These are phyloP conservation scores for Stachybotrys echinatus DNA, from an alignment of 2,329 filamentous ascomycete genomes.

Conservation along the genomic window DNA sequence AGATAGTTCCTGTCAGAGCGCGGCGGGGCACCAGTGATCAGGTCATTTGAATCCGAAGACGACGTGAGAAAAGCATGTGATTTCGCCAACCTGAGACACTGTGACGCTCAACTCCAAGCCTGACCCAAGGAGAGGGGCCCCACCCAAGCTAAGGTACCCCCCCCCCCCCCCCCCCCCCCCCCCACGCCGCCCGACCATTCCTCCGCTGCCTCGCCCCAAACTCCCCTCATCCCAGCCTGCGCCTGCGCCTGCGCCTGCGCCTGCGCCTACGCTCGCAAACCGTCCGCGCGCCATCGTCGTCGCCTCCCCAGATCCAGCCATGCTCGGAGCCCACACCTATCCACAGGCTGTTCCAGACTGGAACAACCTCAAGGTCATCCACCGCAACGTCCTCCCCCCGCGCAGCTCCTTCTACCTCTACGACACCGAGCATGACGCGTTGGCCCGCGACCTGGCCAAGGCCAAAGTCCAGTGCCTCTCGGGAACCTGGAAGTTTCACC, in stretches of 20 bases:
- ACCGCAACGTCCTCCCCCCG: conserved; percentile 53
- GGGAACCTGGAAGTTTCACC: conserved; percentile 49
- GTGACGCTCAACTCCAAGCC: too few species aligned
- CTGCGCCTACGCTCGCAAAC: too few species aligned
- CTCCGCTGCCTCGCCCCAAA: too few species aligned
- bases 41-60: background rate
- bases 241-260: too few species aligned
- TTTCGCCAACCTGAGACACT: background rate
- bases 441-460: conserved; percentile 32
- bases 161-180: too few species aligned
- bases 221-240: too few species aligned
- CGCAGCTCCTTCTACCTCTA: conserved; percentile 54
- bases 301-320: too few species aligned
- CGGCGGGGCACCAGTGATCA: background rate
- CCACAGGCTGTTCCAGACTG: conserved; percentile 43
- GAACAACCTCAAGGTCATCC: conserved; percentile 55
- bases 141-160: too few species aligned
- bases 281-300: too few species aligned
- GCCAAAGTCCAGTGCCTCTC: conserved; percentile 41
- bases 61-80: background rate
- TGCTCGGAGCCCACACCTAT: too few species aligned
- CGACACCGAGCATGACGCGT: conserved; percentile 39
- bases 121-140: too few species aligned
- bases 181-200: too few species aligned
- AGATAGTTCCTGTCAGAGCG: background rate